Conservation (phyloP, 345 rosid genomes). For the Pelargonium nanum region DNA sequence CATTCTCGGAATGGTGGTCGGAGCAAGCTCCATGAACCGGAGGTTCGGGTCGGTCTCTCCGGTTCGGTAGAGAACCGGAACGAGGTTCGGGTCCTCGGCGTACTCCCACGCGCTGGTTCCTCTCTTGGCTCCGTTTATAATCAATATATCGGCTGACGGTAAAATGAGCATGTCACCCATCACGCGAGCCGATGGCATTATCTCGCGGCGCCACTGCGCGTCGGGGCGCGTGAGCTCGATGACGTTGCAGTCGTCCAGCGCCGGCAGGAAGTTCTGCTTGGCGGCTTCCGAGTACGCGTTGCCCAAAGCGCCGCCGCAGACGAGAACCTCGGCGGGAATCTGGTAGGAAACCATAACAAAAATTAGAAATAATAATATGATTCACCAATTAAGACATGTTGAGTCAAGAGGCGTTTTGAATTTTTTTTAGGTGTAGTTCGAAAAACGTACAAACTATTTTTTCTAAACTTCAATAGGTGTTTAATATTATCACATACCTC, state of each 20-base stretch:
- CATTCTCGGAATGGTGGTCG: constrained; percentile 47
- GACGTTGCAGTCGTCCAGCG: constrained; percentile 51
- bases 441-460: too few relatives aligned
- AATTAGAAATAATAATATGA: too few relatives aligned
- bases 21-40: constrained; percentile 29
- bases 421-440: too few relatives aligned
- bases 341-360: too few relatives aligned
- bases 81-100: constrained; percentile 55
- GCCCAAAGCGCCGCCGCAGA: constrained; percentile 34
- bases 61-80: constrained; percentile 40
- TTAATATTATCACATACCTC: too few relatives aligned
- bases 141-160: constrained; percentile 58
- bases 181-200: constrained; percentile 59
- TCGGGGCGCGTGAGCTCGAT: constrained; percentile 32
- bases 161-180: constrained; percentile 69
- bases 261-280: constrained; percentile 18
- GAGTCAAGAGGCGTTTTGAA: too few relatives aligned
- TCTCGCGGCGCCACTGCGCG: constrained; percentile 46
- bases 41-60: constrained; percentile 2
- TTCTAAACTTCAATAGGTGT: too few relatives aligned
- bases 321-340: constrained; percentile 24
- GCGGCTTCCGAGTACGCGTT: constrained; percentile 28
- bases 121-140: constrained; percentile 58
- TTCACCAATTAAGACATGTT: too few relatives aligned
- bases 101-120: constrained; percentile 64